A percentile compares a stretch with the other conserved stretches of the same genome.
Conservation (phyloP, 169 alveolate genomes). For the Babesia bovis region DNA sequence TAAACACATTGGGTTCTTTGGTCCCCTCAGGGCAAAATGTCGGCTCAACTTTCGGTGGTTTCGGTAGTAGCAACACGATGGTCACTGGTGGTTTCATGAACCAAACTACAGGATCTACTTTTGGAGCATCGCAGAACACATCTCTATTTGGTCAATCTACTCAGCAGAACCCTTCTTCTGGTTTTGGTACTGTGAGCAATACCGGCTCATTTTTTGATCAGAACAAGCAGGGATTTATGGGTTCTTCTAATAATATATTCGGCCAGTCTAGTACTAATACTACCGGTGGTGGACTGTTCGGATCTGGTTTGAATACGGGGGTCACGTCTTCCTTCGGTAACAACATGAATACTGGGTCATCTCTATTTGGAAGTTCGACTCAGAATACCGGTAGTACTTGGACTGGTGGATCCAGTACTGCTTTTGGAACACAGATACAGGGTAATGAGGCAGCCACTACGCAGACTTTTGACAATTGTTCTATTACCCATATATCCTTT, state of each 20-base stretch:
- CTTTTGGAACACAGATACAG: conserved; percentile 27
- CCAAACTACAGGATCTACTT: conserved; percentile 8
- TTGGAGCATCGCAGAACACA: conserved; percentile 46
- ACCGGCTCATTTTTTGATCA: conserved; percentile 28
- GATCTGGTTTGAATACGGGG: conserved; percentile 23
- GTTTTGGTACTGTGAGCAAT: conserved; percentile 11
- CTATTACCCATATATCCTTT: conserved; percentile 47
- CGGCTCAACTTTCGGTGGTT: conserved; percentile 25
- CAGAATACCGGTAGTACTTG: conserved; percentile 11
- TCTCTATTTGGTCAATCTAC: conserved; percentile 51
- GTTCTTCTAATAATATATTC: conserved; percentile 7
- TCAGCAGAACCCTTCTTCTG: conserved; percentile 25
- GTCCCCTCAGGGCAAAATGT: neutral
- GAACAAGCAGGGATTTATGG: conserved; percentile 22
- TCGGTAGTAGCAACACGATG: conserved; percentile 23
- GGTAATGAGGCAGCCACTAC: conserved; percentile 33
- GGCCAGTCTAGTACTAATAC: neutral
- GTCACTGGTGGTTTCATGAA: conserved; percentile 32
- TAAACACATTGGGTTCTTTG: conserved; percentile 14
- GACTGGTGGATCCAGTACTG: conserved; percentile 11
- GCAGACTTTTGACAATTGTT: conserved; percentile 36
- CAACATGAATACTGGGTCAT: conserved; percentile 11
- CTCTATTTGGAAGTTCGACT: conserved; percentile 5
- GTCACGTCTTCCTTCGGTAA: conserved; percentile 1
- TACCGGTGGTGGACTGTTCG: conserved; percentile 10